A percentile compares a stretch with the other conserved stretches of the same genome.
phyloP scores from a whole-genome alignment of 2,329 filamentous ascomycete species.

The Monosporascus sp. region DNA sequence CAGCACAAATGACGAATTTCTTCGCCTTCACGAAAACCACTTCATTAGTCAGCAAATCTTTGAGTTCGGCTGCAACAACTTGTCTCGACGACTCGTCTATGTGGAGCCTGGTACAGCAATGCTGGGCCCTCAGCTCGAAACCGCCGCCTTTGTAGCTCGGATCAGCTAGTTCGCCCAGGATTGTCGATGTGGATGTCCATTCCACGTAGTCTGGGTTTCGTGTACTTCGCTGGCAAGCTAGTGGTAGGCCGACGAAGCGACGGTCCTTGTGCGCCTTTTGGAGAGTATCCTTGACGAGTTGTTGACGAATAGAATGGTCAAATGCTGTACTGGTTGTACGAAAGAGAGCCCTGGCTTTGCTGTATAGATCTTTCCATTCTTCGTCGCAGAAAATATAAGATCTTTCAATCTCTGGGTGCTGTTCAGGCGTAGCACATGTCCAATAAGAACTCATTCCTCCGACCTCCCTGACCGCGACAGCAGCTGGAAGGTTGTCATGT shows the following conservation, averaged over 20 bases:
- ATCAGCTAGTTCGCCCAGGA: conserved; percentile 12
- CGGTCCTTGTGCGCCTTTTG: neutral
- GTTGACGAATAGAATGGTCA: too few species aligned
- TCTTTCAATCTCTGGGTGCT: too few species aligned
- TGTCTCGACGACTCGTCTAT: conserved; percentile 3
- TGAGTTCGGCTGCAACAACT: neutral
- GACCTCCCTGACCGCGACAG: conserved; percentile 14
- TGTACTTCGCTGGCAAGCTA: conserved; percentile 13
- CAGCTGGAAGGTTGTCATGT: conserved; percentile 8
- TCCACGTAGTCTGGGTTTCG: conserved; percentile 7
- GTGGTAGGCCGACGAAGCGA: conserved; percentile 11
- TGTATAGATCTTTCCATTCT: too few species aligned
- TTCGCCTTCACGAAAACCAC: conserved; percentile 13
- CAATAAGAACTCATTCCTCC: conserved; percentile 23
- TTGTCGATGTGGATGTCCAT: conserved; percentile 16
- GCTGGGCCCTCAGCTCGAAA: conserved; percentile 5
- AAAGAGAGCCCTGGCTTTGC: too few species aligned
- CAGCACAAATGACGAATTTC: conserved; percentile 21
- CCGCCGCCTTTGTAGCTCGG: conserved; percentile 2
- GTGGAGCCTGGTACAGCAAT: neutral
- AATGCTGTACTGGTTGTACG: too few species aligned
- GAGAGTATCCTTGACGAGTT: too few species aligned
- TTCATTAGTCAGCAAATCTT: conserved; percentile 10
- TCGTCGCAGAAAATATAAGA: too few species aligned
- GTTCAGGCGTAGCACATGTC: conserved; percentile 18